Base-by-base conservation (phyloP, 805 yeast genomes). In the Saccharomycodes ludwigii region DNA sequence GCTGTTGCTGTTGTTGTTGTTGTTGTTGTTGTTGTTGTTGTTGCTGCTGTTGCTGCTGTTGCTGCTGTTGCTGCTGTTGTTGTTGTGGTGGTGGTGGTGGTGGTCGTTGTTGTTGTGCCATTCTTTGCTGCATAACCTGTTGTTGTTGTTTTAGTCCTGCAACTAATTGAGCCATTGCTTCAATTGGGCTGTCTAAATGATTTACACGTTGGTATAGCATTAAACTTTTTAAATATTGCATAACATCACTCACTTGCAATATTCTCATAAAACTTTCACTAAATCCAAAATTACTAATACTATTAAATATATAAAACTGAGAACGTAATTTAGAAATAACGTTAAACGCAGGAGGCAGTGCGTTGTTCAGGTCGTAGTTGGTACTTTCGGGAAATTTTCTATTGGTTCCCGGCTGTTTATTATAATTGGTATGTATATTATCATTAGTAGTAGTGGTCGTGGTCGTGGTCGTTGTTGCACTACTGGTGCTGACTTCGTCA, bases 221-320 rank as follows among this genome's bases (percentile, higher is more conserved):
- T 34, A 84, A 56, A 5, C 79, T 73, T 34, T 69, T 66, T 40
- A 83, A 61, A 38, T 72, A 71, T 1, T 84, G 65, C 83, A 84
- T 78, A 7, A 77, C 76, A 51, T 82, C 91, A 25, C 84, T 68
- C 4, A 80, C 71, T 50, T 81, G 88, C 56, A 83, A 54, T 15
- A 76, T 63, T 37, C 88, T 59, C 71, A 81, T 68, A 5, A 81
- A 73, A 24, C 66, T 66, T 31, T 69, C 74, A 33, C 72, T 74
- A 4, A 79, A 52, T 1, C 94, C 94, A 39, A 68, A 68, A 33
- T 66, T 65, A 4, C 74, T 59, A 34, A 74, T 54, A 24, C 58
- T 58, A 27, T 63, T 58, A 39, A 63, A 63, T 1, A 76, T 73
- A 25, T 57, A 54, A 24, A 64, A 59, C 21, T 57, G 51, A 4